phyloP scores from a whole-genome alignment of 2,329 filamentous ascomycete genomes.

The Cercospora sp. region DNA sequence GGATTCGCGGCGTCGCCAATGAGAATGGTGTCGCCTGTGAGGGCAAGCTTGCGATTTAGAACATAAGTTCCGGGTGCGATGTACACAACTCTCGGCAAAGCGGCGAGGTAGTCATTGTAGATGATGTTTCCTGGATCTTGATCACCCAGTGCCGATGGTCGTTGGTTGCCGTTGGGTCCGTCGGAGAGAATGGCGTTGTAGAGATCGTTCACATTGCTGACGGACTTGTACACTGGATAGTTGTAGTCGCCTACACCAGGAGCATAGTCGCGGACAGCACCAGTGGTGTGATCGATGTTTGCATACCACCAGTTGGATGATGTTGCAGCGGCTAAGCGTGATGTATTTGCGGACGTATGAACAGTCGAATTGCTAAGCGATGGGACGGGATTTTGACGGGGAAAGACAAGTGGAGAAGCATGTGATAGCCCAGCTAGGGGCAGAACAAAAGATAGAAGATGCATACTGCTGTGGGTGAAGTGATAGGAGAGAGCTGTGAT shows the following conservation, averaged over 20 bases:
- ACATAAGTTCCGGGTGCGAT: constrained; percentile 41
- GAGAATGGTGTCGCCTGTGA: constrained; percentile 81
- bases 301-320: constrained; percentile 22
- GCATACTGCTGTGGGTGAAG: neutral
- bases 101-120: constrained; percentile 20
- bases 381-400: neutral
- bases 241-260: constrained; percentile 8
- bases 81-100: constrained; percentile 56
- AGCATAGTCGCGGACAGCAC: constrained; percentile 20
- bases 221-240: neutral
- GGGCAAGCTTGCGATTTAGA: constrained; percentile 69
- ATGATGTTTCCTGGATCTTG: neutral
- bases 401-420: neutral
- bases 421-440: neutral
- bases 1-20: constrained; percentile 72
- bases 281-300: constrained; percentile 19
- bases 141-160: neutral
- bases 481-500: neutral
- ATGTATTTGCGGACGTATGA: neutral
- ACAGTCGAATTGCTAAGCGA: neutral
- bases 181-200: neutral
- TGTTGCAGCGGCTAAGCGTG: neutral
- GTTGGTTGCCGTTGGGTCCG: constrained; percentile 19
- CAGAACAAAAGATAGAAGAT: neutral
- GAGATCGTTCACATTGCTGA: constrained; percentile 1